Base-by-base conservation (phyloP, 148 eudicot genomes). In the Bassia scoparia region DNA sequence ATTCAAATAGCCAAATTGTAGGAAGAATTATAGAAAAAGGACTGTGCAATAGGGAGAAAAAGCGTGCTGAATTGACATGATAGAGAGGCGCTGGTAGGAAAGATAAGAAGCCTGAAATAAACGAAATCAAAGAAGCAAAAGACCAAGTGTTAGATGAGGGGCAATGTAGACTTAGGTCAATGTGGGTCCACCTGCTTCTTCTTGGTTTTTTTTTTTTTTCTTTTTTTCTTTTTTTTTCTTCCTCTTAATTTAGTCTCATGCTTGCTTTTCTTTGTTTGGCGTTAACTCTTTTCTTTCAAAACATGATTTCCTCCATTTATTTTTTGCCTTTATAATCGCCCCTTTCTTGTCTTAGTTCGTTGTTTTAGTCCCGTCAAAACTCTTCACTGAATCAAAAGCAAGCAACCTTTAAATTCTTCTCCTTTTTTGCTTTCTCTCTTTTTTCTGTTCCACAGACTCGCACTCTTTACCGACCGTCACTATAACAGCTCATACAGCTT, bases 351-450 rank as follows among this genome's bases (percentile, higher is more conserved):
- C 2, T 59, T 29, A 11, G 17, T 27, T 65, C 3, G 18, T 2
- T n/a, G 29, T 35, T 20, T 35, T 3, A 48, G 23, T 16, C 37
- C 56, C 30, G 69, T 46, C 60, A 75, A 71, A 72, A 56, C 83
- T 65, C 85, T 80, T 80, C 71, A 41, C 66, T 77, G 70, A 35
- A 64, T 80, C 85, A 80, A 75, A 72, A 84, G 85, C 81, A 80
- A 67, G 59, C 33, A 79, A 33, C 13, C 34, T n/a, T n/a, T n/a
- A n/a, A n/a, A n/a, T n/a, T n/a, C n/a, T 7, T 20, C 38, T 58
- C 46, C 8, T 41, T 52, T 64, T 66, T 65, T 20, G 65, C 73
- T 70, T 31, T 68, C 64, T 61, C 49, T 52, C 34, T 7, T 71
- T 56, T 54, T 44, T 69, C 53, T 67, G 74, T 49, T 69, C 70